Base-by-base conservation (phyloP, 1,284 basidiomycete genomes). In the Rhizoctonia solani region DNA sequence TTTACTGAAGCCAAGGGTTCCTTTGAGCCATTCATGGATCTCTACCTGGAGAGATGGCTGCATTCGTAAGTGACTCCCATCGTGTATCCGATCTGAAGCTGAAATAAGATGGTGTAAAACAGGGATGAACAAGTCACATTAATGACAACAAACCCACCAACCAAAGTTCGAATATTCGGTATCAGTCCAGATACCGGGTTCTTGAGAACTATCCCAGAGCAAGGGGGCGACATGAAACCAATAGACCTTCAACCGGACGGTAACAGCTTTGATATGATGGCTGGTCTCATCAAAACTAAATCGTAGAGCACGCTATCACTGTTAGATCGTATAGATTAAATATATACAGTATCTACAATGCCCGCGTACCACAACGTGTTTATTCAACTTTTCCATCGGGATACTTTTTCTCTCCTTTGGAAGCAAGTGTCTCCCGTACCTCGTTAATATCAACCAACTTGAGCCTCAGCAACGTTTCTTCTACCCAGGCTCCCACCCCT, bases 201-300 rank as follows among this genome's bases (percentile, higher is more conserved):
- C 37, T 78, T 99, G 67, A 87, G 93, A 58, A 96, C 95, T 1
- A 77, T 92, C 9, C 88, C 89, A 0, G 82, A 87, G 69, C 75
- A 79, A 29, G 76, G 75, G 50, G 72, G 54, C 72, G 68, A 65
- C 71, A 53, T 69, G 30, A 72, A 74, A 52, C 82, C 76, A 58
- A 80, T 86, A 46, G 85, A 87, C 73, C 74, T 87, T 21, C 96
- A 98, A 77, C 97, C 96, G 1, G 95, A 98, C 74, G 94, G 95
- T 30, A 99, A 99, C 76, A 93, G 92, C 74, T 98, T 99, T 74
- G 96, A 98, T 77, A 83, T 98, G 74, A 91, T 98, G 87, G 85
- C 88, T 59, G 93, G 93, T 30, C 78, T 99, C 75, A 95, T 99
- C 74, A 87, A 82, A 78, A 77, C 81, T 21, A 92, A 90, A 76